Percentiles rank a stretch among this genome's conserved stretches.
phyloP scores from a whole-genome alignment of 1,139 yeast genomes.

The Candida albicans region DNA sequence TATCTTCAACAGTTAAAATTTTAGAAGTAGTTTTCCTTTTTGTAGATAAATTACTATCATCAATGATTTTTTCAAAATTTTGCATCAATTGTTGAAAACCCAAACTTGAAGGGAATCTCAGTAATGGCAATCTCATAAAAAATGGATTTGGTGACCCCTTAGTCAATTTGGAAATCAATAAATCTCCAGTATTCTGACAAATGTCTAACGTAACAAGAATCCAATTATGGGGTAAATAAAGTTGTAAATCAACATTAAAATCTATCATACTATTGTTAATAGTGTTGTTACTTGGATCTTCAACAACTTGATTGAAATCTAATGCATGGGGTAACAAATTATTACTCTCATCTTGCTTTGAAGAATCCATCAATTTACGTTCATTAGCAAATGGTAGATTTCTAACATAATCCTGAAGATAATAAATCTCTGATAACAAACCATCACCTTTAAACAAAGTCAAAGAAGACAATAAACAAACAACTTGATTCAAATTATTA shows the following conservation, averaged over 20 bases:
- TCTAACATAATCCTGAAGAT: conserved; percentile 36
- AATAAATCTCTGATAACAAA: conserved; percentile 27
- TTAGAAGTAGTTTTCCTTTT: conserved; percentile 48
- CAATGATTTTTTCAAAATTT: conserved; percentile 53
- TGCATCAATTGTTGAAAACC: conserved; percentile 48
- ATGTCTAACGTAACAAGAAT: conserved; percentile 61
- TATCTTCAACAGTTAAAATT: conserved; percentile 58
- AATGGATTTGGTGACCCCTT: conserved; percentile 35
- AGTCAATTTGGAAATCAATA: conserved; percentile 52
- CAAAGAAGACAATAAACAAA: conserved; percentile 26
- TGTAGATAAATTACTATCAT: conserved; percentile 62
- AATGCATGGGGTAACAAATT: conserved; percentile 14
- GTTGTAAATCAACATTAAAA: conserved; percentile 19
- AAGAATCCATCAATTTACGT: conserved; percentile 13
- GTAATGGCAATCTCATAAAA: conserved; percentile 60
- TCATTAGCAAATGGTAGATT: conserved; percentile 35
- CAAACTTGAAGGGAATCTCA: conserved; percentile 44
- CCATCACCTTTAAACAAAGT: conserved; percentile 22
- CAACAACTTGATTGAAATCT: not conserved
- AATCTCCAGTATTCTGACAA: conserved; percentile 57
- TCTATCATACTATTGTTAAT: not conserved
- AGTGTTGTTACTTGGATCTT: not conserved
- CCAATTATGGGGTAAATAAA: conserved; percentile 52
- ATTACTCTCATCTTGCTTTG: conserved; percentile 12
- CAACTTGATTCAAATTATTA: conserved; percentile 16